Percentiles rank a stretch among this genome's conserved stretches.
Evolutionary conservation across 23 red algal species (phyloP).

Genomic region (Gracilaria caudata): DNA sequence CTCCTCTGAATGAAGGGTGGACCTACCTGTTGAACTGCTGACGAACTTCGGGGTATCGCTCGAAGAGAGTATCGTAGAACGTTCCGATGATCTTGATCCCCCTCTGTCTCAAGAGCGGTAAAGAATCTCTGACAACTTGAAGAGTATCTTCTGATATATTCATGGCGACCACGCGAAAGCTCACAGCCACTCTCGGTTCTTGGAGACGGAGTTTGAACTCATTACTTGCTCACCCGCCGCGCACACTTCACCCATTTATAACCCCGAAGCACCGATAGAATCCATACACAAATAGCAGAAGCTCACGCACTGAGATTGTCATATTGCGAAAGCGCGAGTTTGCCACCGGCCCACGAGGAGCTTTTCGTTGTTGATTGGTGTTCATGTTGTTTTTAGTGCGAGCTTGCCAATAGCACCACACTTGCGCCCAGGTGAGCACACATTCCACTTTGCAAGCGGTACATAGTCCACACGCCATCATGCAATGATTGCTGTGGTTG

Average conservation of each 20-base stretch:
- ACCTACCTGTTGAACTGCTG: constrained; percentile 65
- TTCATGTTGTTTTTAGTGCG: neutral
- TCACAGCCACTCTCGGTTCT: neutral
- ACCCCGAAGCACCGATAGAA: neutral
- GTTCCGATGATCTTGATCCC: neutral
- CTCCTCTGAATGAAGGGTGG: neutral
- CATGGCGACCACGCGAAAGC: neutral
- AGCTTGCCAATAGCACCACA: too few relatives aligned
- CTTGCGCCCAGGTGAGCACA: too few relatives aligned
- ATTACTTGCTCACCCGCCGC: neutral
- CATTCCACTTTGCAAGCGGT: too few relatives aligned
- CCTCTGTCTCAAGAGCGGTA: constrained; percentile 44
- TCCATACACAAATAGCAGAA: neutral
- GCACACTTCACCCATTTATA: neutral
- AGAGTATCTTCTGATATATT: constrained; percentile 30
- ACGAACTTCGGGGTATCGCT: constrained; percentile 46
- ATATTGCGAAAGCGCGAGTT: neutral
- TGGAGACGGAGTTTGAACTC: neutral
- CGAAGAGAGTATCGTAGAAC: constrained; percentile 62
- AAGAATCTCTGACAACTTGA: constrained; percentile 44
- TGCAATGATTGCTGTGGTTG: too few relatives aligned
- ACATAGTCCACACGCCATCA: too few relatives aligned
- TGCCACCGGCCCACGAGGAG: too few relatives aligned
- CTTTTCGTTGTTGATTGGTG: too few relatives aligned
- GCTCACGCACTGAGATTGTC: neutral